Base-by-base conservation (phyloP, 768 basidiomycete genomes). In the Naematelia encephala region DNA sequence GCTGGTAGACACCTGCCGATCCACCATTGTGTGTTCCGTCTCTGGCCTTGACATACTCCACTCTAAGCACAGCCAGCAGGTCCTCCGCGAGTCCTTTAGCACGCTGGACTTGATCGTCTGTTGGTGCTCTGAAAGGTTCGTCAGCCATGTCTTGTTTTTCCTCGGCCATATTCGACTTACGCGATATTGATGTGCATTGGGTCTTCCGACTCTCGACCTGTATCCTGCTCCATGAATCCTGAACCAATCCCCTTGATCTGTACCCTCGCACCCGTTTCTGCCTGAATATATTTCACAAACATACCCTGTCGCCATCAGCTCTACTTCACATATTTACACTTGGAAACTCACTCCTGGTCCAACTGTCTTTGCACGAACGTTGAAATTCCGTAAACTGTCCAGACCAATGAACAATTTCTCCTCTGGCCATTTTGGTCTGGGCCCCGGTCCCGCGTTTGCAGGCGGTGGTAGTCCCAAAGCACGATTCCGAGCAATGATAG, bases 221-320 rank as follows among this genome's bases (percentile, higher is more conserved):
- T 92, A 67, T 92, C 90, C 58, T 84, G 84, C 69, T 99, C 94
- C 62, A 94, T 86, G 75, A 96, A 99, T 1, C 94, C 94, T 23
- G 91, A 93, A 4, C 94, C 94, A 13, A 86, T 69, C 19, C 94
- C 94, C 78, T 98, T 98, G 68, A 99, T 96, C 76, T 99, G 94
- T 8, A 99, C 94, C 60, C 94, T 84, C 4, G 93, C 94, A 26
- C 87, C 87, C 0, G 94, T 99, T 78, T 99, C 94, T 68, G 87
- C 84, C 78, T 99, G 94, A 51, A 98, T 98, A 74, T 92, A 92
- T 79, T 99, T 99, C 66, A 99, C 94, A 71, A 97, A 99, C 64
- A 91, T 86, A 64, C 93, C 93, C 89, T 90, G 75, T 28, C 34
- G 13, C 1, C 11, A 52, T 60, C 48, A 54, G 49, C 43, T n/a